Evolutionary conservation across 1,284 basidiomycete species (phyloP).

Genomic region (Coniferiporia weirii): DNA sequence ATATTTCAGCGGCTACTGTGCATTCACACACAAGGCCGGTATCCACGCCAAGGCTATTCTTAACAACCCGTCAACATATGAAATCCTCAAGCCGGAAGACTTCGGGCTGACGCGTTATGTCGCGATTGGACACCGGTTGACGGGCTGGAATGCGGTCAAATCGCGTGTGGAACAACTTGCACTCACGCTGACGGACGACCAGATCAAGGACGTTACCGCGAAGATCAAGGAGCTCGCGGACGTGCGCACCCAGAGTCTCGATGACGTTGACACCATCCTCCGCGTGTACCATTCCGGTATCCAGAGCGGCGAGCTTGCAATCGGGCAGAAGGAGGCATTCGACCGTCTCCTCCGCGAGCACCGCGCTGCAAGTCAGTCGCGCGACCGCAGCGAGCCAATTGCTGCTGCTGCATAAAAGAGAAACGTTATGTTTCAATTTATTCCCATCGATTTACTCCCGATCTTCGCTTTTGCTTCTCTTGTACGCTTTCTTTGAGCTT

Average conservation of each 20-base stretch:
- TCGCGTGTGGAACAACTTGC: slow-evolving; percentile 97
- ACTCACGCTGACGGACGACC: slow-evolving; percentile 75
- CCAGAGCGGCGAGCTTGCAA: slow-evolving; percentile 78
- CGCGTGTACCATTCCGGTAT: slow-evolving; percentile 93
- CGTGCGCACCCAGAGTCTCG: slow-evolving; percentile 97
- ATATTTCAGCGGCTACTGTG: slow-evolving; percentile 82
- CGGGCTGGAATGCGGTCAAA: slow-evolving; percentile 99
- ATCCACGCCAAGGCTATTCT: slow-evolving; percentile 99
- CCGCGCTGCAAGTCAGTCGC: slow-evolving; percentile 37
- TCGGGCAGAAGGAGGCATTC: slow-evolving; percentile 84
- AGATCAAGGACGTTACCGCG: slow-evolving; percentile 96
- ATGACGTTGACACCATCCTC: slow-evolving; percentile 96
- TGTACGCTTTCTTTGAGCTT: neutral
- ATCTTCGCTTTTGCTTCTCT: neutral
- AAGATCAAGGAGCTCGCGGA: slow-evolving; percentile 99
- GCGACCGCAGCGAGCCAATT: slow-evolving; percentile 6
- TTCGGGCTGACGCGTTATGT: slow-evolving; percentile 98
- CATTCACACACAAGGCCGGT: slow-evolving; percentile 99
- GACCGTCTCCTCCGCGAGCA: slow-evolving; percentile 78
- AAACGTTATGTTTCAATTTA: neutral
- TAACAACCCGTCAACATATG: slow-evolving; percentile 99
- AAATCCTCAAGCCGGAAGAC: slow-evolving; percentile 96
- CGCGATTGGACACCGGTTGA: slow-evolving; percentile 96
- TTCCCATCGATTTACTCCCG: neutral
- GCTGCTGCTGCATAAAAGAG: slow-evolving; percentile 6